Conservation (phyloP, 306 rosid genomes). For the Vigna radiata region DNA sequence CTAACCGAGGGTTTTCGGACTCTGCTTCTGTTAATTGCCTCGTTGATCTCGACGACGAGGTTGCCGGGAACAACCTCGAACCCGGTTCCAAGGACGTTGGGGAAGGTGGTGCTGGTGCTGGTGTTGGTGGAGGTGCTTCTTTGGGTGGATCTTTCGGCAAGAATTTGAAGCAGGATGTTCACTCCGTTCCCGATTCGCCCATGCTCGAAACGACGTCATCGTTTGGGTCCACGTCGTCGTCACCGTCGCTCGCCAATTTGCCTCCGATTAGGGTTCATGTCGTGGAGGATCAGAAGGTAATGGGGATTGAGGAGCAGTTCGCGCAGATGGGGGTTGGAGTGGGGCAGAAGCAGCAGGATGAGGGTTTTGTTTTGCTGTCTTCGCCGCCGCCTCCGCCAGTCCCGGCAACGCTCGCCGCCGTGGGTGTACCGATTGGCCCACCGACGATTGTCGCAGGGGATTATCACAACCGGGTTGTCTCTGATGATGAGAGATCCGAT, state of each 20-base stretch:
- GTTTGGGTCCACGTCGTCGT: constrained; percentile 91
- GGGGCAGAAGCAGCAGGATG: constrained; percentile 62
- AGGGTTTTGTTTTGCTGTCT: constrained; percentile 62
- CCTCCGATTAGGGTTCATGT: constrained; percentile 92
- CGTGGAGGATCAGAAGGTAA: constrained; percentile 81
- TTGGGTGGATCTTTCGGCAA: constrained; percentile 68
- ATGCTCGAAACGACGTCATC: constrained; percentile 91
- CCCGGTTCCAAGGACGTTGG: constrained; percentile 51
- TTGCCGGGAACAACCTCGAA: constrained; percentile 56
- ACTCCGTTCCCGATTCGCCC: constrained; percentile 96
- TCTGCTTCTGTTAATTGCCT: constrained; percentile 86
- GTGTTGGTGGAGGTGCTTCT: constrained; percentile 44
- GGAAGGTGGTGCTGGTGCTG: constrained; percentile 35
- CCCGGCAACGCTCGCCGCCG: constrained; percentile 51
- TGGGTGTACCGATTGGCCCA: constrained; percentile 51
- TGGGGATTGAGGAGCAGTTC: constrained; percentile 92
- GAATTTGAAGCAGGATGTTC: constrained; percentile 76
- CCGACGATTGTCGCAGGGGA: constrained; percentile 53
- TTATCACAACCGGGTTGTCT: constrained; percentile 62
- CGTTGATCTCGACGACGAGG: constrained; percentile 78
- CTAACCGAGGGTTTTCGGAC: constrained; percentile 78
- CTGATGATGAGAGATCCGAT: constrained; percentile 96
- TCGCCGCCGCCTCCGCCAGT: constrained; percentile 73
- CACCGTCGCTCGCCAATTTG: constrained; percentile 84
- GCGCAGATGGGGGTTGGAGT: constrained; percentile 71